Base-by-base conservation (phyloP, 495 filamentous ascomycete species). In the Darksidea phi region DNA sequence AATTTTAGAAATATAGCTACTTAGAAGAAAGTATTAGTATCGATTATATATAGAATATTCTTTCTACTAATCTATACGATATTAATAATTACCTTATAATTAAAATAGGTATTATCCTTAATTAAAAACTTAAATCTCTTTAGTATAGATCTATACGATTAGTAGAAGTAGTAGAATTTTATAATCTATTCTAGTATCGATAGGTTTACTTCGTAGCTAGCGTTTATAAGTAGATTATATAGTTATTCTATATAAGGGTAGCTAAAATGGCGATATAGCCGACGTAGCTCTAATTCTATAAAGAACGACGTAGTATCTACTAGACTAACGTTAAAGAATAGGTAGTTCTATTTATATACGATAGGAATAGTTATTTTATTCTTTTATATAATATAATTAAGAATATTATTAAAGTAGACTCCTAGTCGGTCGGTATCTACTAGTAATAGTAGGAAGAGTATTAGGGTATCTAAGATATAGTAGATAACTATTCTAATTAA, bases 381-480 rank as follows among this genome's bases (percentile, higher is more conserved):
- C 6, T 26, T 49, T 3, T 26, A 26, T 49, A 49, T 49, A 49
- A 49, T 49, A 21, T 10, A 2, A 49, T 49, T 49, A 5, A 21
- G 47, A 20, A 49, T 15, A 26, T 26, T 49, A 26, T 49, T 49
- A 49, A 49, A 49, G 6, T 49, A 49, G 4, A 23, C 47, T 7
- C 18, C 23, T 15, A 26, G 6, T 15, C 15, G 6, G 47, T 49
- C 15, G 6, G 23, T 18, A 23, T 49, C 15, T 21, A 6, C 23
- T 49, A 49, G 47, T 10, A 26, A 49, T 15, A 26, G 23, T 21
- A 49, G 23, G 15, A 49, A 49, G 2, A 49, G 47, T 4, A 10
- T 49, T 49, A 49, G 47, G 6, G 23, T 49, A 26, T 49, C 47
- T 49, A 49, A 18, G 15, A 49, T 49, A 26, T 49, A 49, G 47